Percentiles rank a stretch among this genome's conserved stretches.
These are phyloP conservation scores for Myriosclerotinia curreyana DNA, from an alignment of 2,329 filamentous ascomycete genomes.

Conservation along the genomic window DNA sequence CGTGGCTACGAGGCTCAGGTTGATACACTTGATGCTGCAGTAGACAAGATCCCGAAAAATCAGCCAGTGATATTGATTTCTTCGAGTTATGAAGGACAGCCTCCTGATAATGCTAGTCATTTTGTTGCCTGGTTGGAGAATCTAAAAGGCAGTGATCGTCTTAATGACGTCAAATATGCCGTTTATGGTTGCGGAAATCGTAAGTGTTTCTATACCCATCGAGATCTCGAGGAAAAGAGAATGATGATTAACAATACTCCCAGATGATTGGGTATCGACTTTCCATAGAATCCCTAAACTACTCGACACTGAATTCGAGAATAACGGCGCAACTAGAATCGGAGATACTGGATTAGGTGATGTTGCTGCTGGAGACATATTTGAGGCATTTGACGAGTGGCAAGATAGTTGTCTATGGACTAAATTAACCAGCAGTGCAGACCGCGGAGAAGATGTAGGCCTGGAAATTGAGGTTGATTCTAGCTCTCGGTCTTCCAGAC, in stretches of 20 bases:
- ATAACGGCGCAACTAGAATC: conserved; percentile 22
- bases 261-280: conserved; percentile 54
- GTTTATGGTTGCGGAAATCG: conserved; percentile 67
- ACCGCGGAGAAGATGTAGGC: not conserved
- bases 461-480: conserved; percentile 24
- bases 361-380: conserved; percentile 53
- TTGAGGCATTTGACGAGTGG: conserved; percentile 67
- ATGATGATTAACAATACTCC: conserved; percentile 24
- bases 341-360: conserved; percentile 9
- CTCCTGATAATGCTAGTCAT: conserved; percentile 66
- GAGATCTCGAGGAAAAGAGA: conserved; percentile 34
- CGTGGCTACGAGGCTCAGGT: conserved; percentile 57
- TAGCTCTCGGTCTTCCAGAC: conserved; percentile 32
- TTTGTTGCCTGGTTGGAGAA: conserved; percentile 65
- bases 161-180: conserved; percentile 59
- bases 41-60: conserved; percentile 56
- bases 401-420: conserved; percentile 57
- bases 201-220: conserved; percentile 28
- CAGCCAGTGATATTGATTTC: conserved; percentile 65
- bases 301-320: conserved; percentile 46
- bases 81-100: conserved; percentile 71
- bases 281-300: conserved; percentile 66
- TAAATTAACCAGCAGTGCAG: conserved; percentile 25
- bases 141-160: conserved; percentile 39
- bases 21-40: conserved; percentile 59